Evolutionary conservation across 1,284 basidiomycete genomes (phyloP), one percentile per base, ranked within the genome.

Genomic region (Quambalaria eucalypti): DNA sequence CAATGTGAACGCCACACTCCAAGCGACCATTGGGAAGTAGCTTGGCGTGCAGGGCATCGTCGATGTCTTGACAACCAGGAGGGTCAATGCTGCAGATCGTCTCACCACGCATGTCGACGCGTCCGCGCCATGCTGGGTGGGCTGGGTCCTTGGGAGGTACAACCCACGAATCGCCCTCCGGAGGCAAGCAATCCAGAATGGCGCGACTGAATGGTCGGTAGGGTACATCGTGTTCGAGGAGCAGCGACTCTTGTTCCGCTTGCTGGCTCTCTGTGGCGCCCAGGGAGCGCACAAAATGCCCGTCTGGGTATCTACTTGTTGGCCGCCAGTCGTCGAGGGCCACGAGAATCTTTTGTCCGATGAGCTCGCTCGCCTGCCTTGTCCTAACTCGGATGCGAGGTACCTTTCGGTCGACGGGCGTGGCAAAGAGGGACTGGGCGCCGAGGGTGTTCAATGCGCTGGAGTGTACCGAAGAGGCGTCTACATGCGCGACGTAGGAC

Each of bases 1-100:
- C 95, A 62, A 98, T 99, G 76, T 99, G 93, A 62, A 99, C 95
- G 50, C 95, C 95, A 28, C 91, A 91, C 76, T 99, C 89, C 60
- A 97, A 88, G 76, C 95, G 92, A 2, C 93, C 93, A 70, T 95
- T 96, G 0, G 90, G 85, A 28, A 99, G 79, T 48, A 77, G 80
- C 52, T 87, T 82, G 8, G 95, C 95, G 77, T 99, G 95, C n/a
- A 99, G 79, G 0, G 95, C 95, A 76, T 99, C 95, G 74, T 99
- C 95, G 42, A 99, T 99, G 78, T 99, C 95, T 73, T 96, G 90
- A 77, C 95, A 98, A 36, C 85, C 91, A 87, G 73, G 91, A 1
- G 93, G 93, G 78, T 99, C 95, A 68, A 99, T 98, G 71, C 90
- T 93, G 77, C 95, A 98, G 48, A 99, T 84, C 47, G 87, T 81